Conservation (phyloP, 805 yeast genomes). For the Yamadazyma olivae region DNA sequence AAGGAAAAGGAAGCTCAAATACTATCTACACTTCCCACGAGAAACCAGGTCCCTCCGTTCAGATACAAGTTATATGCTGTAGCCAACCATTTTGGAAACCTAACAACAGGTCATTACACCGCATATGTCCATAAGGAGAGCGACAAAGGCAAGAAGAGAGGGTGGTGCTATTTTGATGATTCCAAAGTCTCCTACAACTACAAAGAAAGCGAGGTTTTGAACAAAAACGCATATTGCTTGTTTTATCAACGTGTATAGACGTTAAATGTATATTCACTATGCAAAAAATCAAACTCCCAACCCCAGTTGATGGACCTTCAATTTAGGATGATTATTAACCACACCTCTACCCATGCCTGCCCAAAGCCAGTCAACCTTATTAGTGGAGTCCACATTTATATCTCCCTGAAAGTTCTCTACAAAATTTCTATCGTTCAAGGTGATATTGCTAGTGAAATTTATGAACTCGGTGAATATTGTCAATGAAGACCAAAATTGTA, state of each 20-base stretch:
- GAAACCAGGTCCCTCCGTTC: conserved; percentile 83
- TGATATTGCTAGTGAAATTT: conserved; percentile 70
- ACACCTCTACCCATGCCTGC: conserved; percentile 58
- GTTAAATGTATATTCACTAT: neutral
- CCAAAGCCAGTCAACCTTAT: conserved; percentile 65
- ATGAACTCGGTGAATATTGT: conserved; percentile 85
- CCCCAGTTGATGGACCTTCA: conserved; percentile 27
- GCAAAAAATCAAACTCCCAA: neutral
- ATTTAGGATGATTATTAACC: conserved; percentile 53
- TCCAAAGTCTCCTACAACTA: conserved; percentile 57
- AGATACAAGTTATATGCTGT: conserved; percentile 75
- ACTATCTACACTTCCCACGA: conserved; percentile 49
- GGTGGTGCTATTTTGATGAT: conserved; percentile 87
- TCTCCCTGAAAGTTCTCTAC: conserved; percentile 76
- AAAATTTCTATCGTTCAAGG: conserved; percentile 78
- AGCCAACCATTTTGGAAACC: conserved; percentile 78
- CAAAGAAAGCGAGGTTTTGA: conserved; percentile 52
- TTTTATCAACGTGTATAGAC: conserved; percentile 56
- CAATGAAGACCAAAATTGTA: conserved; percentile 85
- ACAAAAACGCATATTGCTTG: conserved; percentile 77
- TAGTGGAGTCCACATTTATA: conserved; percentile 44
- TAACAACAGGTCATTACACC: conserved; percentile 88
- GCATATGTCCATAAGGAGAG: conserved; percentile 64
- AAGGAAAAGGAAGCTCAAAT: conserved; percentile 42
- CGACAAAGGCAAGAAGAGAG: conserved; percentile 40